Evolutionary conservation across 2,329 filamentous ascomycete species (phyloP).

Genomic region (Colletotrichum tabaci): DNA sequence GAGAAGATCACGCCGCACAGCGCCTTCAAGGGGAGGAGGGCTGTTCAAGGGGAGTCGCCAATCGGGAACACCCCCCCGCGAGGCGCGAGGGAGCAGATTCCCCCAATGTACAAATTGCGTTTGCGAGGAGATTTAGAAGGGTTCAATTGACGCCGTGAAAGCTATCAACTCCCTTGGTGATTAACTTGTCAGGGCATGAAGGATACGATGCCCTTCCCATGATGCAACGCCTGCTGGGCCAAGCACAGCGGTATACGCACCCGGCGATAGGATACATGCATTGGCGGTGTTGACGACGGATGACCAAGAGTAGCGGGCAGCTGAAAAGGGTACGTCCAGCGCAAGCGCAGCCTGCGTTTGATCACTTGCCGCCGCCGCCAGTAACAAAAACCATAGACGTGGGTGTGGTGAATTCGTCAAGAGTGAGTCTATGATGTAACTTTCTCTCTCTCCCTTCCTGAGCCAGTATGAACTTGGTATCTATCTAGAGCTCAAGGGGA

Average conservation of each 20-base stretch:
- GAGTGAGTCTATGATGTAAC: slow-evolving; percentile 23
- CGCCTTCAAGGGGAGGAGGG: not conserved
- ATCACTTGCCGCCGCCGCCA: not conserved
- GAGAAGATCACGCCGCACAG: slow-evolving; percentile 6
- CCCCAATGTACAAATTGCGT: slow-evolving; percentile 33
- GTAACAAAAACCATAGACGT: not conserved
- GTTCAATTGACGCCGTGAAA: slow-evolving; percentile 39
- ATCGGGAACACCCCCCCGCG: not conserved
- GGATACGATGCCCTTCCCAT: not conserved
- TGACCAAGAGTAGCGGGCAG: not conserved
- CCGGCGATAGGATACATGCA: not conserved
- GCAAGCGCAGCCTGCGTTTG: not conserved
- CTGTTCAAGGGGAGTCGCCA: not conserved
- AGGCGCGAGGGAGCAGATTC: not conserved
- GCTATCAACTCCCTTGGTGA: not conserved
- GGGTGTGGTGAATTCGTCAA: not conserved
- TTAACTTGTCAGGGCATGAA: not conserved
- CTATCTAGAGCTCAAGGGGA: slow-evolving; percentile 24
- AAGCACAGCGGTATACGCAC: not conserved
- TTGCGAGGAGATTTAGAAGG: slow-evolving; percentile 1
- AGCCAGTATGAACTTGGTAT: slow-evolving; percentile 34
- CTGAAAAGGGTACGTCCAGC: not conserved
- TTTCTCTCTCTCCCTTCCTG: not conserved
- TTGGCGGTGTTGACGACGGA: no score
- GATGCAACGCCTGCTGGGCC: not conserved